Base-by-base conservation (phyloP, 202 grass and related monocot genomes). In the Schoenoplectus tabernaemontani region DNA sequence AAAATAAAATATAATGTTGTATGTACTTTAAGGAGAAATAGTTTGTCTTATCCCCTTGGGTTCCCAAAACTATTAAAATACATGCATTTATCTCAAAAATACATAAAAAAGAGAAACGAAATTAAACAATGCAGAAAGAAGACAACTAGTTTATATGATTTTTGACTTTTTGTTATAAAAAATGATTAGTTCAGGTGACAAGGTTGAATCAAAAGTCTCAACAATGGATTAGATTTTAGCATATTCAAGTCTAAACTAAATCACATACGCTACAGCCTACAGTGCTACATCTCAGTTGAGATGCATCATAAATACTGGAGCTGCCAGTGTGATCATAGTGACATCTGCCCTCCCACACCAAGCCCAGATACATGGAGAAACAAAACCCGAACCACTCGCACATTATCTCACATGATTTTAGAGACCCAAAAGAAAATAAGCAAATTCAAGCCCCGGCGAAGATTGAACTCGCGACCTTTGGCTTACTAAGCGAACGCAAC, bases 391-490 rank as follows among this genome's bases (percentile, higher is more conserved):
- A 61, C 75, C 54, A 59, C 54, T 22, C 36, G 51, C 2, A 36
- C 26, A 9, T 60, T 26, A 78, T 77, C 51, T 54, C 70, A 56
- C 30, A 37, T 34, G 11, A 6, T 26, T 76, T 50, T 13, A 59
- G 30, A 78, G 23, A 57, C 72, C 32, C 50, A 30, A 76, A 19
- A 66, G 16, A 84, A 78, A 43, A 24, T 2, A 42, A 2, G 78
- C 57, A 32, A 24, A 7, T 3, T 15, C 1, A 12, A 67, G 4
- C 0, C 84, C 78, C 72, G 77, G 86, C 84, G 81, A 89, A 86
- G 86, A 84, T 89, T 84, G 82, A 92, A 89, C 82, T 89, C 81
- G 66, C 89, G 87, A 89, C 89, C 87, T 87, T 84, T 85, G 71
- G 82, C 78, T 89, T 87, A 92, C 89, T 87, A 89, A 92, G 87